These are phyloP conservation scores for Aspergillus ellipticus DNA, from an alignment of 495 filamentous ascomycete genomes.

Conservation along the genomic window DNA sequence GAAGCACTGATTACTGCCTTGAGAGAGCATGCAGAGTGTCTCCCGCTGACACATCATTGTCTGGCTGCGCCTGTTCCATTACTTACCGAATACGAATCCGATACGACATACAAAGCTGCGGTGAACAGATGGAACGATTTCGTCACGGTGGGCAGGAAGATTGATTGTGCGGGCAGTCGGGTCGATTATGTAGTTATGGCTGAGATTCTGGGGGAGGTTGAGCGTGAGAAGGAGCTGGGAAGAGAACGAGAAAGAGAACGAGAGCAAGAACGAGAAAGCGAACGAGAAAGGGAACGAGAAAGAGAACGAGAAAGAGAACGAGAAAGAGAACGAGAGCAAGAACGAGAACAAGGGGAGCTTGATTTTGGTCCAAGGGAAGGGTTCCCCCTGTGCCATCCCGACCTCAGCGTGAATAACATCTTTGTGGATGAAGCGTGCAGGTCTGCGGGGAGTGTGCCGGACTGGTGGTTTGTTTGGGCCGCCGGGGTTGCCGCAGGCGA, in stretches of 20 bases:
- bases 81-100: slow-evolving; percentile 12
- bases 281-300: no score
- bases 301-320: no score
- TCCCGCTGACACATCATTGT: slow-evolving; percentile 22
- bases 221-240: no score
- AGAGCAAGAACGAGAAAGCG: no score
- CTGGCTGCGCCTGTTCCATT: slow-evolving; percentile 21
- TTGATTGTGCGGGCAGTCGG: slow-evolving; percentile 23
- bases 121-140: slow-evolving; percentile 26
- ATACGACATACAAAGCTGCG: slow-evolving; percentile 10
- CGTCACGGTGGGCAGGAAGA: slow-evolving; percentile 24
- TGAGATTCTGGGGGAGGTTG: slow-evolving; percentile 24
- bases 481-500: no score
- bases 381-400: slow-evolving; percentile 18
- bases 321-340: no score
- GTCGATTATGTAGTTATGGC: slow-evolving; percentile 30
- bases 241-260: no score
- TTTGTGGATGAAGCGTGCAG: slow-evolving; percentile 38
- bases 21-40: slow-evolving; percentile 19
- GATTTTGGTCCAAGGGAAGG: no score
- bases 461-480: no score
- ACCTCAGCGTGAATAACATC: slow-evolving; percentile 27
- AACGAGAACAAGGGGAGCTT: no score
- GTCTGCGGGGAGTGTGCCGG: no score
- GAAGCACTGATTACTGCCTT: no score